Percentiles rank a stretch among this genome's conserved stretches.
Evolutionary conservation across 2,329 filamentous ascomycete genomes (phyloP).

Genomic region (Aspergillus arachidicola): DNA sequence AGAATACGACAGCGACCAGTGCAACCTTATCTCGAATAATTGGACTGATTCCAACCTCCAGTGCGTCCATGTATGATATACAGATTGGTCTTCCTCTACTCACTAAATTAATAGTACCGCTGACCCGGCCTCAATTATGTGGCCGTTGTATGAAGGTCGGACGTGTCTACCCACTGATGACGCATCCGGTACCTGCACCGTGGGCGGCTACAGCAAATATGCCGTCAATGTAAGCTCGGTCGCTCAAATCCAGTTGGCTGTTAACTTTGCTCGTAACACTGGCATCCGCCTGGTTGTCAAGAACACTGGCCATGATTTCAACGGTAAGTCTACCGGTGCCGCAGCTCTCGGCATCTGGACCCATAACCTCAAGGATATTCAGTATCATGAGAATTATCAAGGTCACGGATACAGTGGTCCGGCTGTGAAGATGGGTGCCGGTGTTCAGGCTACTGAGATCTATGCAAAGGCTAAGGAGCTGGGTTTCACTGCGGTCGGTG

Average conservation of each 20-base stretch:
- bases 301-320: conserved; percentile 53
- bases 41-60: conserved; percentile 31
- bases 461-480: conserved; percentile 49
- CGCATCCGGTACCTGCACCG: conserved; percentile 29
- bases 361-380: conserved; percentile 49
- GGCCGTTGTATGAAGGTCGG: conserved; percentile 31
- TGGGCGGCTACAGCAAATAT: conserved; percentile 37
- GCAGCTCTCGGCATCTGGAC: conserved; percentile 55
- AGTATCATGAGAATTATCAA: conserved; percentile 44
- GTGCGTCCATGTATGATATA: conserved; percentile 14
- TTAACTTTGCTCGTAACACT: conserved; percentile 28
- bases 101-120: conserved; percentile 18
- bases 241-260: conserved; percentile 38
- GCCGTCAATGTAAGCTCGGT: conserved; percentile 39
- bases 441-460: conserved; percentile 54
- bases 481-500: conserved; percentile 56
- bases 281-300: conserved; percentile 43
- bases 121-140: conserved; percentile 30
- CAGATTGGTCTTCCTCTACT: not conserved
- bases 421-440: conserved; percentile 58
- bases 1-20: conserved; percentile 25
- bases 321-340: conserved; percentile 50
- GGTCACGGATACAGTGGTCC: conserved; percentile 50
- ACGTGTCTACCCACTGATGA: conserved; percentile 27
- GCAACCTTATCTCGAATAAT: conserved; percentile 20